A percentile compares a stretch with the other conserved stretches of the same genome.
These are phyloP conservation scores for Entoloma clypeatum DNA, from an alignment of 1,284 basidiomycete genomes.

Conservation along the genomic window DNA sequence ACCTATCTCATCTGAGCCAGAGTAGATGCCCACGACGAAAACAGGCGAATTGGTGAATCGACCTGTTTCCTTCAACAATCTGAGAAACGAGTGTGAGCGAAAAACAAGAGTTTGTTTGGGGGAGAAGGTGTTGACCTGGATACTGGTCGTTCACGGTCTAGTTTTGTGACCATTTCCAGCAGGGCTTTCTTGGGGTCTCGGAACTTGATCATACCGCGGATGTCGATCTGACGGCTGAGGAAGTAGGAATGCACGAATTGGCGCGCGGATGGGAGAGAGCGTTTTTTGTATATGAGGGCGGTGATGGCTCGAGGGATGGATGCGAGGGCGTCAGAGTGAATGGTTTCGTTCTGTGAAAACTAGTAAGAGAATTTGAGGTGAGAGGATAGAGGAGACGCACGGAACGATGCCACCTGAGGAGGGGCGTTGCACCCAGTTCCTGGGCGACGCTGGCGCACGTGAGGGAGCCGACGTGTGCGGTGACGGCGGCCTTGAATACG, in stretches of 20 bases:
- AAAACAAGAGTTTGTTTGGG: constrained; percentile 1
- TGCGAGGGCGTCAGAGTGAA: constrained; percentile 70
- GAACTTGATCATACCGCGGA: constrained; percentile 87
- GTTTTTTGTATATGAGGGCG: constrained; percentile 76
- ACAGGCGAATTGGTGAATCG: constrained; percentile 85
- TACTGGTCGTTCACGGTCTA: constrained; percentile 69
- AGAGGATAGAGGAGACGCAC: constrained; percentile 35
- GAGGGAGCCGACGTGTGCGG: constrained; percentile 84
- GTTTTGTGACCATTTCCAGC: constrained; percentile 72
- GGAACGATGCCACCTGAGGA: constrained; percentile 69
- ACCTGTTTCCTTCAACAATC: constrained; percentile 91
- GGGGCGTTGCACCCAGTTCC: constrained; percentile 71
- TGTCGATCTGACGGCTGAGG: constrained; percentile 77
- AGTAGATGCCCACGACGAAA: constrained; percentile 91
- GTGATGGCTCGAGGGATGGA: constrained; percentile 73
- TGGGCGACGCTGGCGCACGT: constrained; percentile 82
- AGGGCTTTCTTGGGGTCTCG: constrained; percentile 81
- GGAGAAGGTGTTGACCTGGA: constrained; percentile 53
- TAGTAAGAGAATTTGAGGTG: constrained; percentile 8
- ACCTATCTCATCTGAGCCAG: constrained; percentile 85
- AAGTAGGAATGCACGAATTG: constrained; percentile 86
- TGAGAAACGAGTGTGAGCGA: constrained; percentile 24
- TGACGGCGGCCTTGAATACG: constrained; percentile 86
- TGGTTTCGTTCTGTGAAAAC: constrained; percentile 46
- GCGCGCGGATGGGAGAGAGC: constrained; percentile 74